Evolutionary conservation across 2,329 filamentous ascomycete species (phyloP), one percentile per base, ranked within the genome.

Genomic region (Calonectria pteridis): DNA sequence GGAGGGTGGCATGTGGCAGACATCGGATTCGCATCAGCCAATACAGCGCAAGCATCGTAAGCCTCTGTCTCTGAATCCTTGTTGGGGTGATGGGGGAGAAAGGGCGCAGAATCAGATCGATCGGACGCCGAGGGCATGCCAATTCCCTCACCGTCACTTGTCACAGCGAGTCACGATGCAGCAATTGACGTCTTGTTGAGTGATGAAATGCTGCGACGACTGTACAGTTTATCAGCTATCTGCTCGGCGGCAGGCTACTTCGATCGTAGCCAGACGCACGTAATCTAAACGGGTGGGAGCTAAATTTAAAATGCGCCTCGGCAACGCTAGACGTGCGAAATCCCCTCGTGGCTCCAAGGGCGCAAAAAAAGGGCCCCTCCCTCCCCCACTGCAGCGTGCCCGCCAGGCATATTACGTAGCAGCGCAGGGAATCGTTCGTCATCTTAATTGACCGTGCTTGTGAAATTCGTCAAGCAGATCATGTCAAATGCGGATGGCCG

Each of bases 221-320:
- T 46, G n/a, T 33, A n/a, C 51, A 33, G 51, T 55, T 11, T 20
- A 10, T 43, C 28, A 31, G 9, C 18, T n/a, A 29, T 33, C 50
- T 23, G 16, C 35, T 33, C 33, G 20, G 7, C 14, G 13, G 1
- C 55, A 6, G 7, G 31, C 33, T 35, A 33, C 53, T 31, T 37
- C 35, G 23, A 23, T 35, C 37, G 53, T 58, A 62, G 67, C 31
- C 50, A 13, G 53, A 51, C 18, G 53, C 53, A 59, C 40, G 40
- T 35, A 50, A 69, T 62, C n/a, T 69, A 62, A 63, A 62, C 31
- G 33, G 31, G 49, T 69, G 29, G 59, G 53, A 62, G 53, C 67
- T 62, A 62, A 69, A 59, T 64, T 63, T 69, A 62, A 62, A 26
- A 40, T 40, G 55, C 43, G 29, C 67, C 67, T 62, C 63, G 67